These are phyloP conservation scores for Nakaseomyces sp. DNA, from an alignment of 1,139 yeast genomes.

Conservation along the genomic window DNA sequence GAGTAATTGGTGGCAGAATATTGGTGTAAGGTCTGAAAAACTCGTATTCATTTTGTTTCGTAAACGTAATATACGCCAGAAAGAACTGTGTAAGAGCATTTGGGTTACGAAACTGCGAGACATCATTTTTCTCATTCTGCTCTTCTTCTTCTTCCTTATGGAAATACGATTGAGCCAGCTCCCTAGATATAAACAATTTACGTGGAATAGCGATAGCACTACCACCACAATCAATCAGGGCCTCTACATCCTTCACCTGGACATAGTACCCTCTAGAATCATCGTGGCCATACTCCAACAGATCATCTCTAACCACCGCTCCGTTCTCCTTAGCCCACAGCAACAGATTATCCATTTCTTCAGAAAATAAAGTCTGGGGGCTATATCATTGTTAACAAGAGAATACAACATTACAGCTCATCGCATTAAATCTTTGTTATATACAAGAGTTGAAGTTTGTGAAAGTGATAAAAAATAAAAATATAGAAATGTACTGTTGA, in stretches of 20 bases:
- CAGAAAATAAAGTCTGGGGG: no score
- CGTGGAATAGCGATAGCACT: no score
- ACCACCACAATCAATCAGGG: no score
- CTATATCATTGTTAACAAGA: no score
- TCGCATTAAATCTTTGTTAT: no score
- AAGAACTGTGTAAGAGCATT: constrained; percentile 43
- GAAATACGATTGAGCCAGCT: not conserved
- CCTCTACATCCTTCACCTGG: not conserved
- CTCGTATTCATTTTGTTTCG: constrained; percentile 12
- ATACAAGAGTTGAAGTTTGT: no score
- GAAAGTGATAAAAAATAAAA: no score
- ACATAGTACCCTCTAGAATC: constrained; percentile 1
- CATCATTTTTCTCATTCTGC: no score
- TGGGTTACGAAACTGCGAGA: constrained; percentile 20
- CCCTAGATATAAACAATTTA: not conserved
- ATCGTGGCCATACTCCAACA: constrained; percentile 1
- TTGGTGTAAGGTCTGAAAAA: constrained; percentile 45
- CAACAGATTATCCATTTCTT: not conserved
- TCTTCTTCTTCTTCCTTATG: no score
- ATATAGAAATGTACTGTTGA: no score
- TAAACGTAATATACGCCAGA: constrained; percentile 38
- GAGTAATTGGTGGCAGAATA: constrained; percentile 42
- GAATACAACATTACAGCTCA: no score
- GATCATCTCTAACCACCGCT: not conserved
- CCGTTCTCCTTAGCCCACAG: constrained; percentile 4